Evolutionary conservation across 164 flowering plant genomes (phyloP).

Genomic region (Akebia trifoliata): DNA sequence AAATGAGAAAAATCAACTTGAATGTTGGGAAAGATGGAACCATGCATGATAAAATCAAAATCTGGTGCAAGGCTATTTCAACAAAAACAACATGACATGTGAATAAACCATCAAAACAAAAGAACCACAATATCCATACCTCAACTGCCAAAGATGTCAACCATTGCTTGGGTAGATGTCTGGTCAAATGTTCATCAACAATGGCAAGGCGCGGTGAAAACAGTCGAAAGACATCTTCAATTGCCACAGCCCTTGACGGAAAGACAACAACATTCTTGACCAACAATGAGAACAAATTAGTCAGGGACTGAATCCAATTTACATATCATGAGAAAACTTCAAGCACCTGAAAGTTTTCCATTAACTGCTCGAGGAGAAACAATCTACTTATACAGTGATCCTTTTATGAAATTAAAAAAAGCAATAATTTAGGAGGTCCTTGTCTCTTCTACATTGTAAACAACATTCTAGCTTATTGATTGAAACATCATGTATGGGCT

Average conservation of each 20-base stretch:
- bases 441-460: not conserved
- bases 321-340: not conserved
- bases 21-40: too few species aligned
- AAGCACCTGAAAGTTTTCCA: not conserved
- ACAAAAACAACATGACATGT: too few species aligned
- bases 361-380: not conserved
- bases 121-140: constrained; percentile 38
- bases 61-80: too few species aligned
- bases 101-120: not conserved
- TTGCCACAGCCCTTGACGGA: constrained; percentile 91
- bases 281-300: constrained; percentile 14
- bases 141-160: constrained; percentile 64
- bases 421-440: too few species aligned
- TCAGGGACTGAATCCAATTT: constrained; percentile 9
- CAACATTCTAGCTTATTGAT: too few species aligned
- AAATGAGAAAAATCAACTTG: too few species aligned
- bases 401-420: too few species aligned
- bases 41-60: too few species aligned
- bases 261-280: constrained; percentile 84
- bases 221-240: constrained; percentile 78
- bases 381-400: too few species aligned
- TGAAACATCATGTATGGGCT: too few species aligned
- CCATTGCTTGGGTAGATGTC: constrained; percentile 81
- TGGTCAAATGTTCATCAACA: constrained; percentile 91
- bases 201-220: constrained; percentile 95